Evolutionary conservation across 345 rosid species (phyloP).

Genomic region (Acer saccharum): DNA sequence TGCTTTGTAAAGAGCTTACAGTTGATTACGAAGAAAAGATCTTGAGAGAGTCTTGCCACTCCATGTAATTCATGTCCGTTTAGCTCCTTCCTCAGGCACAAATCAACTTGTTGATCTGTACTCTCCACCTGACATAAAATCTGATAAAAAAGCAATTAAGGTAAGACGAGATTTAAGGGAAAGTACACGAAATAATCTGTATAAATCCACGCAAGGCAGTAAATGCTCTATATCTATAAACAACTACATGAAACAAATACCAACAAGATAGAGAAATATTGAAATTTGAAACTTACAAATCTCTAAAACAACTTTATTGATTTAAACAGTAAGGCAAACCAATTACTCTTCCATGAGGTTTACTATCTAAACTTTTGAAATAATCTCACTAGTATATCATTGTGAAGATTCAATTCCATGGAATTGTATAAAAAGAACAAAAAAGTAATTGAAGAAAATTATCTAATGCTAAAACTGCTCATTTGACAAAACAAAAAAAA

Average conservation of each 20-base stretch:
- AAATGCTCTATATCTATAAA: not conserved
- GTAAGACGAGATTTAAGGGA: not conserved
- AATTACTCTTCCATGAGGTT: not conserved
- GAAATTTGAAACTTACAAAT: not conserved
- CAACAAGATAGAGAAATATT: not conserved
- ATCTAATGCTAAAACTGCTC: constrained; percentile 1
- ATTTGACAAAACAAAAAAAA: not conserved
- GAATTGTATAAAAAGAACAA: constrained; percentile 10
- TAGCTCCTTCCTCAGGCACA: not conserved
- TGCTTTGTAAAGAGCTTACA: not conserved
- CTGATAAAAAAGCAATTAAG: not conserved
- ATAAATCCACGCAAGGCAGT: not conserved
- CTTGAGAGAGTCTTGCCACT: not conserved
- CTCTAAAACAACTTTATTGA: constrained; percentile 6
- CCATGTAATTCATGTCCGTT: not conserved
- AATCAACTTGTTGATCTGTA: not conserved
- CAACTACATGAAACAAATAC: constrained; percentile 1
- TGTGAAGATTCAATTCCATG: constrained; percentile 21
- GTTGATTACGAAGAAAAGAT: not conserved
- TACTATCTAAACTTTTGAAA: constrained; percentile 13
- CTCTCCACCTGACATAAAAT: not conserved
- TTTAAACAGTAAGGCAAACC: constrained; percentile 2
- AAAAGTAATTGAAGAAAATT: not conserved
- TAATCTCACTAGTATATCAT: constrained; percentile 1
- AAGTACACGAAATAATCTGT: not conserved